These are phyloP conservation scores for Grosmannia clavigera DNA, from an alignment of 2,329 filamentous ascomycete genomes.

Conservation along the genomic window DNA sequence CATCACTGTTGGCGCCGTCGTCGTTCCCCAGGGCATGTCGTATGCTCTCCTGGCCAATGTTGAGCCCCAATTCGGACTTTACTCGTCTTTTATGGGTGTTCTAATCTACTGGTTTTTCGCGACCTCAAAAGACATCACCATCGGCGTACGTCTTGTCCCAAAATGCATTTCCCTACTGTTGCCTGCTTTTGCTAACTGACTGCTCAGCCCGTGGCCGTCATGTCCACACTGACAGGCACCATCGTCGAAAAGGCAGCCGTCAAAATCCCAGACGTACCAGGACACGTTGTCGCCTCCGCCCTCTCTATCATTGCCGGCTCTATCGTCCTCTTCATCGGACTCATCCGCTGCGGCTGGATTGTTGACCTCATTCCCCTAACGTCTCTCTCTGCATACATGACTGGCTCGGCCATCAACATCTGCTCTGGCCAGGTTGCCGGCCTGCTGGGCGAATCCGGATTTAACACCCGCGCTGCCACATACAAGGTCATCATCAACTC, in stretches of 20 bases:
- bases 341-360: slow-evolving; percentile 74
- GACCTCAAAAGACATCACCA: slow-evolving; percentile 97
- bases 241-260: slow-evolving; percentile 55
- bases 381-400: slow-evolving; percentile 92
- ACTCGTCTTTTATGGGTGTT: slow-evolving; percentile 93
- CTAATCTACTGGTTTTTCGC: slow-evolving; percentile 96
- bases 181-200: not conserved
- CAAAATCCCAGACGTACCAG: slow-evolving; percentile 42
- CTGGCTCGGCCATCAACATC: slow-evolving; percentile 85
- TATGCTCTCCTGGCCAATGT: slow-evolving; percentile 77
- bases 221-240: slow-evolving; percentile 81
- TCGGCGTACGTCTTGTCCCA: slow-evolving; percentile 45
- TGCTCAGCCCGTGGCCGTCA: slow-evolving; percentile 63
- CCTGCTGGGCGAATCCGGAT: slow-evolving; percentile 65
- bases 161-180: not conserved
- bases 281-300: slow-evolving; percentile 62
- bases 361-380: slow-evolving; percentile 87
- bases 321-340: slow-evolving; percentile 67
- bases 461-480: slow-evolving; percentile 53
- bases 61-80: slow-evolving; percentile 73
- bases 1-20: slow-evolving; percentile 48
- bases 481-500: slow-evolving; percentile 78
- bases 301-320: slow-evolving; percentile 66
- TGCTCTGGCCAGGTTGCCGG: slow-evolving; percentile 69
- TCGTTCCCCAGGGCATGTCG: slow-evolving; percentile 95